phyloP scores from a whole-genome alignment of 805 yeast species.

The Hanseniaspora guilliermondii region DNA sequence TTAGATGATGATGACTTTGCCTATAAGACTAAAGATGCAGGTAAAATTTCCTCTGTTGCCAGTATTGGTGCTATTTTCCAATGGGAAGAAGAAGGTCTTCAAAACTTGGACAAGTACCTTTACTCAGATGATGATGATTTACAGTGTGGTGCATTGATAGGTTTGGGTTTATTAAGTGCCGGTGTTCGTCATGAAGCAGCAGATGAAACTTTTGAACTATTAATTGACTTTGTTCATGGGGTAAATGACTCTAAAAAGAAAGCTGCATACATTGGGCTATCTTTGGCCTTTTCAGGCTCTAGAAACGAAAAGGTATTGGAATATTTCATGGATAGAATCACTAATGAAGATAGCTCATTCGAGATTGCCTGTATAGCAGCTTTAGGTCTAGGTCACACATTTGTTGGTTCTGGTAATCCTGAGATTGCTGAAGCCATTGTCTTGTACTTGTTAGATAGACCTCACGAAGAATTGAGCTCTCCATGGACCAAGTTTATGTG shows the following conservation, averaged over 20 bases:
- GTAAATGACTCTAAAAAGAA: constrained; percentile 52
- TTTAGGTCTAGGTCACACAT: constrained; percentile 82
- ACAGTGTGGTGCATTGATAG: constrained; percentile 92
- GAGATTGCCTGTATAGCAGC: constrained; percentile 81
- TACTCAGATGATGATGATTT: constrained; percentile 76
- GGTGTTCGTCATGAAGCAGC: constrained; percentile 87
- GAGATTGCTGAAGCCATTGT: constrained; percentile 86
- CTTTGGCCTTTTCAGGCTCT: constrained; percentile 91
- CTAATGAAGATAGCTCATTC: constrained; percentile 50
- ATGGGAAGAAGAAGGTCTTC: constrained; percentile 91
- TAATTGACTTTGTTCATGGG: constrained; percentile 70
- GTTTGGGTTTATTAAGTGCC: constrained; percentile 83
- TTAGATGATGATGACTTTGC: constrained; percentile 78
- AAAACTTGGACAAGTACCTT: constrained; percentile 74
- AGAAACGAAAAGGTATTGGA: constrained; percentile 72
- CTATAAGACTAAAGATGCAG: constrained; percentile 79
- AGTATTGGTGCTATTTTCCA: constrained; percentile 78
- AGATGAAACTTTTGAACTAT: constrained; percentile 63
- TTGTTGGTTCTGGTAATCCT: constrained; percentile 92
- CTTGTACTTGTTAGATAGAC: constrained; percentile 81
- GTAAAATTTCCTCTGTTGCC: constrained; percentile 86
- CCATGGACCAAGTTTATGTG: constrained; percentile 87
- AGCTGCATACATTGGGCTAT: constrained; percentile 81
- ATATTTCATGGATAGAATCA: constrained; percentile 24
- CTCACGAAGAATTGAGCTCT: constrained; percentile 58